Base-by-base conservation (phyloP, 495 filamentous ascomycete species). In the Hypoxylon perforatum region DNA sequence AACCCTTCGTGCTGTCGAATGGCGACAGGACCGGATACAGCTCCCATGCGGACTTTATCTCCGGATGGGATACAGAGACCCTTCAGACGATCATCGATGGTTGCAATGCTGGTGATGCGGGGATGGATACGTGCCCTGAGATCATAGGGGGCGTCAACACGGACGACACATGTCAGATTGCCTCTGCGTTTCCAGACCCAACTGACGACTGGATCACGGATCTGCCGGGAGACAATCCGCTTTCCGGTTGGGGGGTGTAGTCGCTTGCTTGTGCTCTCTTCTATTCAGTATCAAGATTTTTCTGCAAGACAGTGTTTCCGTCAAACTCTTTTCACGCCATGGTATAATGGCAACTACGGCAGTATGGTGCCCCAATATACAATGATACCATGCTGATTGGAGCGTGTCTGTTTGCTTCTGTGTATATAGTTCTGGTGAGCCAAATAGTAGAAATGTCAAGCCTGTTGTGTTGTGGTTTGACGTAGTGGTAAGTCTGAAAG, bases 11-110 rank as follows among this genome's bases (percentile, higher is more conserved):
- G 61, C 83, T 84, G 61, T 77, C 86, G 49, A 87, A 84, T 69
- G 85, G 85, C 22, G 85, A 87, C 48, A 71, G 72, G 19, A 84
- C 83, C 17, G 83, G 83, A 48, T 85, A 75, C 66, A 81, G 79
- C 23, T 80, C 83, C 49, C 89, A 91, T 70, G 88, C 82, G 23
- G 89, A 91, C 73, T 91, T 91, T 76, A 74, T 92, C 44, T 85
- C 90, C 53, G 90, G 87, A 35, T 92, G 90, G 90, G 84, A 92
- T 60, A 73, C 80, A 52, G 54, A 73, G 0, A 75, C 81, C 48
- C 84, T 92, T 17, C 86, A 91, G 73, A 75, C 78, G 30, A 86
- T 86, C 55, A 79, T 90, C 57, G 77, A 88, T 64, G 77, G 71
- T 36, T 92, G 89, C 77, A 78, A 84, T 58, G 78, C 74, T 56